These are phyloP conservation scores for Acanthamoeba lugdunensis DNA, from an alignment of 208 protist species.

Conservation along the genomic window DNA sequence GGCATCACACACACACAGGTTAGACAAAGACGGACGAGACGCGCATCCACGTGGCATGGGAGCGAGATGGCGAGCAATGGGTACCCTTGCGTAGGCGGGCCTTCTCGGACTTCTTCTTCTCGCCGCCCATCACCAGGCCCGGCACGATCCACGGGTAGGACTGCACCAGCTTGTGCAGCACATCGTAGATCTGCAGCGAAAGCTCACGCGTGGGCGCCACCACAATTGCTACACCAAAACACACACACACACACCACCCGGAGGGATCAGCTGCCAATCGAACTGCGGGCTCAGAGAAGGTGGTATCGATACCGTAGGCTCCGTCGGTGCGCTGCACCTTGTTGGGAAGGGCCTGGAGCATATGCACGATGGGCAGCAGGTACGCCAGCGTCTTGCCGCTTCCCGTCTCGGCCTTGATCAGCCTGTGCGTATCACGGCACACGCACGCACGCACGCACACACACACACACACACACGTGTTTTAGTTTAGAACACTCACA, in stretches of 20 bases:
- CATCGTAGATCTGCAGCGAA: slow-evolving; percentile 66
- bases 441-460: neutral
- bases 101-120: slow-evolving; percentile 85
- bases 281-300: neutral
- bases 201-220: slow-evolving; percentile 71
- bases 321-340: slow-evolving; percentile 42
- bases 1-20: neutral
- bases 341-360: slow-evolving; percentile 55
- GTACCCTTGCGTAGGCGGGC: slow-evolving; percentile 84
- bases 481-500: too few species aligned
- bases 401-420: slow-evolving; percentile 82
- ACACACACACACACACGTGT: neutral
- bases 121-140: slow-evolving; percentile 84
- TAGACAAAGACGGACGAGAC: neutral
- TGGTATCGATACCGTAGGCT: neutral
- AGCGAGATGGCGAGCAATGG: too few species aligned
- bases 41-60: neutral
- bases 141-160: slow-evolving; percentile 83
- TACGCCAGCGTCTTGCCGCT: slow-evolving; percentile 84
- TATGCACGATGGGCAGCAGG: slow-evolving; percentile 80
- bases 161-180: slow-evolving; percentile 66
- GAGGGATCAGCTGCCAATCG: neutral
- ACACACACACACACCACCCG: neutral
- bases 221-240: slow-evolving; percentile 10
- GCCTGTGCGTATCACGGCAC: neutral